Conservation (phyloP, 2,329 filamentous ascomycete genomes). For the Cercospora sp. region DNA sequence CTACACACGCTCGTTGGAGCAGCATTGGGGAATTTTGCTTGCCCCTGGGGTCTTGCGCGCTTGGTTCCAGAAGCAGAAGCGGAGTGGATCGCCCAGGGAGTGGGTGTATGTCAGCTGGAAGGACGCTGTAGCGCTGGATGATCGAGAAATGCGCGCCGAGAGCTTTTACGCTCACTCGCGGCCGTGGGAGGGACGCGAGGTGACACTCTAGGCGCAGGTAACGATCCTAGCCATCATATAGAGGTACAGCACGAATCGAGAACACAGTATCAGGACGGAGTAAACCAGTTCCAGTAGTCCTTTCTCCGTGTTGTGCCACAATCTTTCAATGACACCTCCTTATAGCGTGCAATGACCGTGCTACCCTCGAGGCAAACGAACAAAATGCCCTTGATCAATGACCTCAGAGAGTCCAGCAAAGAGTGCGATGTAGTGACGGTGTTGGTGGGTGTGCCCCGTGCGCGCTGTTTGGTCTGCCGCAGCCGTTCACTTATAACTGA, state of each 20-base stretch:
- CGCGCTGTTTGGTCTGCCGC: not conserved
- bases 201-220: not conserved
- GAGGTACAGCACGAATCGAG: not conserved
- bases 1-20: not conserved
- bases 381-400: not conserved
- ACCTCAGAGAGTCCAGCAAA: not conserved
- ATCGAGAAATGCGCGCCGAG: not conserved
- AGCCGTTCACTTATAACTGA: not conserved
- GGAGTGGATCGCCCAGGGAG: not conserved
- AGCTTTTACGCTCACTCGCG: not conserved
- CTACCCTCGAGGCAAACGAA: not conserved
- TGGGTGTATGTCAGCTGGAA: conserved; percentile 1
- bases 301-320: not conserved
- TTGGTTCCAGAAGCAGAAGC: not conserved
- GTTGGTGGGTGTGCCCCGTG: not conserved
- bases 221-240: not conserved
- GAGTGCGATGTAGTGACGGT: not conserved
- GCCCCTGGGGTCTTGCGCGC: not conserved
- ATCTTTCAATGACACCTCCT: not conserved
- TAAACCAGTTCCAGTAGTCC: not conserved
- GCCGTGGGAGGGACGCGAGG: not conserved
- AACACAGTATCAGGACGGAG: not conserved
- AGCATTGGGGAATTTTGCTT: not conserved
- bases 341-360: not conserved
- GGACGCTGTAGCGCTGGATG: not conserved